Base-by-base conservation (phyloP, 768 basidiomycete genomes). In the Trametes cubensis region DNA sequence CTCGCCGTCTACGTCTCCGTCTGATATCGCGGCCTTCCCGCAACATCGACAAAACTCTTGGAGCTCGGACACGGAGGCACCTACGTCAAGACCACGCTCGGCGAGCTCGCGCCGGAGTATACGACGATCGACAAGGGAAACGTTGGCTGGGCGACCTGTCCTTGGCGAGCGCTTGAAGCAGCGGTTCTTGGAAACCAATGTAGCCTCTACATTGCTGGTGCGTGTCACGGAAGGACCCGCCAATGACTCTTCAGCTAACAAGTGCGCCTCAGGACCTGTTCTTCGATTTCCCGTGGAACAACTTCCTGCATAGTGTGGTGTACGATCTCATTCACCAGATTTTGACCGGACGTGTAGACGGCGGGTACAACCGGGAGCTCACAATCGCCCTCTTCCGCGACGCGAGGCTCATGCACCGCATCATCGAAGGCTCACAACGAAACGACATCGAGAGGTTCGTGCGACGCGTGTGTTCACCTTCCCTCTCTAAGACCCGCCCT, bases 241-340 rank as follows among this genome's bases (percentile, higher is more conserved):
- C n/a, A 23, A 17, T 45, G 26, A 18, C 30, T 30, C 15, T 34
- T 2, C 34, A 45, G n/a, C 39, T 52, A 10, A 52, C n/a, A 21
- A 48, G 15, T 39, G 17, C 18, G 7, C 26, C 51, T 23, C 68
- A 96, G 94, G 92, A 95, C 68, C 80, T 98, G 40, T 98, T 98
- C 80, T 98, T 98, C 72, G 88, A 90, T 62, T 97, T 89, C 69
- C 95, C 95, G 0, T 94, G 92, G 89, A 98, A 99, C 76, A 98
- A 98, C 72, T 98, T 98, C 73, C 77, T 98, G 30, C 97, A 99
- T 72, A 94, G 92, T 69, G 89, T 95, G 30, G 94, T 97, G 18
- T 98, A 98, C 71, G 97, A 99, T 72, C 79, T 97, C 60, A 81
- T 98, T 1, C 97, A 98, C 71, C 97, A 98, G 73, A 88, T 98